Percentiles rank a stretch among this genome's conserved stretches.
phyloP scores from a whole-genome alignment of 164 flowering plant genomes.

The Annona squamosa region DNA sequence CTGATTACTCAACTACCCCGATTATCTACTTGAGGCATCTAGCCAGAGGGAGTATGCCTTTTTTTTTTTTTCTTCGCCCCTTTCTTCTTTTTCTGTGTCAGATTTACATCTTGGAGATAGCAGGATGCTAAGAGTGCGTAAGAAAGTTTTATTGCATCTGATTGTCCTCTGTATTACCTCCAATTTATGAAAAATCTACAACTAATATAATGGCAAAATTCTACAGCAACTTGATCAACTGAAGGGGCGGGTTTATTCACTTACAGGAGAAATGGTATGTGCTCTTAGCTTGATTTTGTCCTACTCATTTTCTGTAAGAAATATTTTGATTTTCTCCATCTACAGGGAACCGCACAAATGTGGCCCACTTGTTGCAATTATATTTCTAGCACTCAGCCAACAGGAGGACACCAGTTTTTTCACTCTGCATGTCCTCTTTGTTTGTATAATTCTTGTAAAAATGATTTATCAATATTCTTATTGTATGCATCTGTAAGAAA shows the following conservation, averaged over 20 bases:
- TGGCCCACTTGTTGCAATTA: neutral
- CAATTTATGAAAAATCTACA: neutral
- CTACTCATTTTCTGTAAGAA: neutral
- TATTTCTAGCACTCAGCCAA: neutral
- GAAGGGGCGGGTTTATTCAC: neutral
- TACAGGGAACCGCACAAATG: neutral
- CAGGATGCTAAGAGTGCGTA: neutral
- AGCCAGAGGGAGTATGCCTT: neutral
- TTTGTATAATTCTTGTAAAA: no score
- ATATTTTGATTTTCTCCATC: no score
- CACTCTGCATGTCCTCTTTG: no score
- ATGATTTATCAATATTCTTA: no score
- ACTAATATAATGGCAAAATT: neutral
- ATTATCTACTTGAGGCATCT: neutral
- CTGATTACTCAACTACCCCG: neutral
- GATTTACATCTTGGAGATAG: neutral
- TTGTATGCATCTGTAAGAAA: no score
- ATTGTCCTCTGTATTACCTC: neutral
- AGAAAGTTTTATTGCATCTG: neutral
- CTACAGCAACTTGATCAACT: neutral
- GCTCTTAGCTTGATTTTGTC: neutral
- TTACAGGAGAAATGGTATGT: conserved; percentile 10
- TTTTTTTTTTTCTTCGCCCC: no score
- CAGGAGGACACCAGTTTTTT: no score
- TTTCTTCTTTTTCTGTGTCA: no score